phyloP scores from a whole-genome alignment of 495 filamentous ascomycete species.

The Astrothelium subdiscretum region DNA sequence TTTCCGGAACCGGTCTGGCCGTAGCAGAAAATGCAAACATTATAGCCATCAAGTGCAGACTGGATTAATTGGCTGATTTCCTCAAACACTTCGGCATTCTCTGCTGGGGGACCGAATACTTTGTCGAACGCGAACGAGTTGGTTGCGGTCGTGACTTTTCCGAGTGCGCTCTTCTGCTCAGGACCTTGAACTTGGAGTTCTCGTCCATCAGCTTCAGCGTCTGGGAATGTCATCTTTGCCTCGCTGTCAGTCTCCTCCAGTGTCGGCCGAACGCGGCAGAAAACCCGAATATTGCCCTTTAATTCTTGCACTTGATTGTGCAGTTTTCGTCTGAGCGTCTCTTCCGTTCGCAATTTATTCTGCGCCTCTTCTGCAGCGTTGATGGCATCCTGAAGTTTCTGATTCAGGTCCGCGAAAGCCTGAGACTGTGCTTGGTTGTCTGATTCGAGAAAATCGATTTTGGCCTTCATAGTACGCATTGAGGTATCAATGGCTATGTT shows the following conservation, averaged over 20 bases:
- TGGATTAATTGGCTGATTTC: conserved; percentile 97
- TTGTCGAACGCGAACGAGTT: conserved; percentile 87
- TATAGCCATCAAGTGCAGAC: conserved; percentile 92
- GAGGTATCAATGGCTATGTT: conserved; percentile 59
- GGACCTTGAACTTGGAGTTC: conserved; percentile 77
- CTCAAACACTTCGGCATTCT: conserved; percentile 84
- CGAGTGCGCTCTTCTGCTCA: conserved; percentile 73
- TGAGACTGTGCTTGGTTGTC: conserved; percentile 75
- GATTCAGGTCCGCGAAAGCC: conserved; percentile 64
- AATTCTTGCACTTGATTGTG: conserved; percentile 98
- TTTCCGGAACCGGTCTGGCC: conserved; percentile 96
- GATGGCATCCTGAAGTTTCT: conserved; percentile 64
- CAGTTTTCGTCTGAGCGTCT: conserved; percentile 79
- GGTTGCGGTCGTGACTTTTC: conserved; percentile 59
- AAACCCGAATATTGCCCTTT: conserved; percentile 98
- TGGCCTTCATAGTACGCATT: conserved; percentile 58
- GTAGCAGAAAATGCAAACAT: conserved; percentile 98
- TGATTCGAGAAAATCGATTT: conserved; percentile 79
- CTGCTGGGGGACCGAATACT: conserved; percentile 66
- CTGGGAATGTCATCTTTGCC: conserved; percentile 65
- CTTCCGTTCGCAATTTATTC: conserved; percentile 80
- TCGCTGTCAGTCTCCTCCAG: conserved; percentile 46
- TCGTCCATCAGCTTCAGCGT: conserved; percentile 60
- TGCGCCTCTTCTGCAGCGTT: conserved; percentile 55
- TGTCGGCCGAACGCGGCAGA: conserved; percentile 88